These are phyloP conservation scores for Uncinocarpus reesii DNA, from an alignment of 2,329 filamentous ascomycete genomes.

Conservation along the genomic window DNA sequence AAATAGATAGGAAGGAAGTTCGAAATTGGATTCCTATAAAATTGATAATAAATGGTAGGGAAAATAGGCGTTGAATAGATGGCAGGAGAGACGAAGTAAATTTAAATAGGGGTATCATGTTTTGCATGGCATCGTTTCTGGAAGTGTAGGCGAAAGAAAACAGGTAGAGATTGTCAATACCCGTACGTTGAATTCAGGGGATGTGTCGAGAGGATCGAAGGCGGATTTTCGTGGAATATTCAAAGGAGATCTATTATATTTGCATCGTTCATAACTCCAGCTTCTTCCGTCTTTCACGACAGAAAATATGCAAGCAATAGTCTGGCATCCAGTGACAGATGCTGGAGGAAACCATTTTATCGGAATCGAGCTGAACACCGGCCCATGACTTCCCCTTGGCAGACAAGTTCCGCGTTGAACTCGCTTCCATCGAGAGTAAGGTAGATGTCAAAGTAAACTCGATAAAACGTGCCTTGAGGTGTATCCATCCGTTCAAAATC, in stretches of 20 bases:
- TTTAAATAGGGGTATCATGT: constrained; percentile 8
- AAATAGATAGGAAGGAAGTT: neutral
- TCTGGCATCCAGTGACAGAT: neutral
- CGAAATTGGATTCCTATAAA: too few species aligned
- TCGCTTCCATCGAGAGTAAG: constrained; percentile 93
- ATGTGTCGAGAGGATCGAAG: neutral
- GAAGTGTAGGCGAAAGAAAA: constrained; percentile 1
- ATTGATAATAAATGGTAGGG: neutral
- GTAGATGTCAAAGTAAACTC: constrained; percentile 60
- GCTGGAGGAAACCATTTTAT: constrained; percentile 28
- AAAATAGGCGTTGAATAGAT: neutral
- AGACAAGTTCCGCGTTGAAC: constrained; percentile 97
- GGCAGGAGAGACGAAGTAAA: neutral
- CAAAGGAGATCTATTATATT: constrained; percentile 5
- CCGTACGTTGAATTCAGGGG: neutral
- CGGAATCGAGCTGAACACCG: constrained; percentile 84
- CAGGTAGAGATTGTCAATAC: neutral
- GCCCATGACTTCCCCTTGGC: constrained; percentile 98
- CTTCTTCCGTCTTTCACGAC: neutral
- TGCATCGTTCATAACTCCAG: constrained; percentile 3
- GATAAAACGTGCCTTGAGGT: constrained; percentile 90
- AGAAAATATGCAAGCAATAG: neutral
- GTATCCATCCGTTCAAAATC: constrained; percentile 99
- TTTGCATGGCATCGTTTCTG: constrained; percentile 7
- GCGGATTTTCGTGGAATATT: neutral